phyloP scores from a whole-genome alignment of 768 basidiomycete genomes.

The Chalciporus piperatus region DNA sequence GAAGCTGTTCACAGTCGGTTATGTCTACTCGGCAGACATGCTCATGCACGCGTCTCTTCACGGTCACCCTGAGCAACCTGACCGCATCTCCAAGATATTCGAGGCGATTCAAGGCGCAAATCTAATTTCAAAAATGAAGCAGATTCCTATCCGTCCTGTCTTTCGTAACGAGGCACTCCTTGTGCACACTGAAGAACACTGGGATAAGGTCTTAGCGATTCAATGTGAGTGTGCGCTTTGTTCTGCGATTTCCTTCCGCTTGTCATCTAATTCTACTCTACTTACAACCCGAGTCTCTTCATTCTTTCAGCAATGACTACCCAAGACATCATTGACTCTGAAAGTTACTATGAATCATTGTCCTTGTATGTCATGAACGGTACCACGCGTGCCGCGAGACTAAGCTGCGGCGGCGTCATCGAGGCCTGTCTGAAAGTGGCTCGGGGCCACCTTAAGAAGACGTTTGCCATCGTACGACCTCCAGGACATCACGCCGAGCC shows the following conservation, averaged over 20 bases:
- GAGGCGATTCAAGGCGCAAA: conserved; percentile 57
- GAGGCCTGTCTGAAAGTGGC: conserved; percentile 88
- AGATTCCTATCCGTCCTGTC: conserved; percentile 72
- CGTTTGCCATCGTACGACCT: conserved; percentile 93
- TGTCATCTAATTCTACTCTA: not conserved
- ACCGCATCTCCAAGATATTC: conserved; percentile 77
- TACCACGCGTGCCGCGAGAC: conserved; percentile 78
- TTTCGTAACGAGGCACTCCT: conserved; percentile 77
- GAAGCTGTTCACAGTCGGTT: conserved; percentile 55
- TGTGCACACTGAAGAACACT: conserved; percentile 88
- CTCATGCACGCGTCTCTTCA: conserved; percentile 70
- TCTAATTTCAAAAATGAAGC: conserved; percentile 69
- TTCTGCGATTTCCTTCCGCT: conserved; percentile 3
- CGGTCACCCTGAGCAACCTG: conserved; percentile 73
- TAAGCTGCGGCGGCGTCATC: conserved; percentile 94
- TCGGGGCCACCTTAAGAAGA: conserved; percentile 72
- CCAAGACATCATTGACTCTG: conserved; percentile 73
- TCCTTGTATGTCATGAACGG: conserved; percentile 89
- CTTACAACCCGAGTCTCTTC: conserved; percentile 17
- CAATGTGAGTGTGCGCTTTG: conserved; percentile 55
- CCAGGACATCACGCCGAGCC: conserved; percentile 99
- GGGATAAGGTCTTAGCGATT: conserved; percentile 85
- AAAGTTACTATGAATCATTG: conserved; percentile 82
- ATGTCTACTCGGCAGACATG: conserved; percentile 87
- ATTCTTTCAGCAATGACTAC: conserved; percentile 59